phyloP scores from a whole-genome alignment of 441 rosid species.

The Flueggea neowawraea region DNA sequence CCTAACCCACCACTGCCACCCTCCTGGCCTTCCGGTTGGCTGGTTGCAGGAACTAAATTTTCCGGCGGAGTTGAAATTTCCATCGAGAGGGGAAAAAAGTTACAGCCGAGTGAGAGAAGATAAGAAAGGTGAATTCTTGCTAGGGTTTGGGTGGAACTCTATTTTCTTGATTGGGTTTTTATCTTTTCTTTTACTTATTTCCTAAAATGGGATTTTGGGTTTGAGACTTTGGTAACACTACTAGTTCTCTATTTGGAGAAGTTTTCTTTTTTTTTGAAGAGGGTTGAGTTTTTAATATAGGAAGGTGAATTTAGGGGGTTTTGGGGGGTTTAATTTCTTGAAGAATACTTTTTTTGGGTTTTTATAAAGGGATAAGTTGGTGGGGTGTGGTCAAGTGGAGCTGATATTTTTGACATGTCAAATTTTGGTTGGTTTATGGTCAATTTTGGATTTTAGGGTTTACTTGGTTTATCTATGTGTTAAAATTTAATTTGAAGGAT shows the following conservation, averaged over 20 bases:
- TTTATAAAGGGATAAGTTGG: constrained; percentile 6
- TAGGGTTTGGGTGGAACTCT: constrained; percentile 27
- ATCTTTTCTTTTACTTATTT: not conserved
- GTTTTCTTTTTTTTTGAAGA: too few species aligned
- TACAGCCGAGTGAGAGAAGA: too few species aligned
- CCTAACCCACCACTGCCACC: constrained; percentile 11
- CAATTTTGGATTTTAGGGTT: not conserved
- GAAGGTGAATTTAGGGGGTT: constrained; percentile 27
- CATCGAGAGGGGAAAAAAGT: constrained; percentile 20
- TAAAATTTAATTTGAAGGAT: too few species aligned
- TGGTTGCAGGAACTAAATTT: constrained; percentile 19
- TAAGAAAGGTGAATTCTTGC: constrained; percentile 8
- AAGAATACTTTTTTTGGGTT: not conserved
- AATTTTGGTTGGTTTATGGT: constrained; percentile 6
- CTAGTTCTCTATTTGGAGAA: too few species aligned
- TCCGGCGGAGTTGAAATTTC: constrained; percentile 36
- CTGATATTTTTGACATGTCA: constrained; percentile 13
- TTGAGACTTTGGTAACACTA: not conserved
- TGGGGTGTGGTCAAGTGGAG: constrained; percentile 21
- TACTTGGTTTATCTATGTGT: too few species aligned
- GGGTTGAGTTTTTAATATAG: too few species aligned
- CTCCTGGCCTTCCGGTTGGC: constrained; percentile 15
- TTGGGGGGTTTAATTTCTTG: too few species aligned
- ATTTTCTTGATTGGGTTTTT: not conserved
- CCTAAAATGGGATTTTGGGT: constrained; percentile 6